Evolutionary conservation across 345 rosid genomes (phyloP).

Genomic region (Dovyalis caffra): DNA sequence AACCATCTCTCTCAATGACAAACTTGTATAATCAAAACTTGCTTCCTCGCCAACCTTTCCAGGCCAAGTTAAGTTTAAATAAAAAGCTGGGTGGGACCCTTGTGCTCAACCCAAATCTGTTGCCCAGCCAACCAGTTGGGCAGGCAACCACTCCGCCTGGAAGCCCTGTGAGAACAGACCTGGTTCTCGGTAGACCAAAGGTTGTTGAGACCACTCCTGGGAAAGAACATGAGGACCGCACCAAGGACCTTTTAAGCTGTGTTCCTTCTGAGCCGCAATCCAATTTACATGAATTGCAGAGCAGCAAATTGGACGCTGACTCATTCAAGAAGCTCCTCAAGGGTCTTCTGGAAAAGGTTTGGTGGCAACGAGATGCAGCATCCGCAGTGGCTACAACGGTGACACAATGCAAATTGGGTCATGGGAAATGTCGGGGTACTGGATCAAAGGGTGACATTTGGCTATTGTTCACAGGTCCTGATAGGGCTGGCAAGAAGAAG

Average conservation of each 20-base stretch:
- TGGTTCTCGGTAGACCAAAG: conserved; percentile 71
- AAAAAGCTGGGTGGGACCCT: conserved; percentile 39
- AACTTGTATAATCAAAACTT: conserved; percentile 49
- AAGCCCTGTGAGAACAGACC: conserved; percentile 86
- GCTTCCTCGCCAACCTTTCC: conserved; percentile 57
- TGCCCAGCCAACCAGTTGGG: conserved; percentile 31
- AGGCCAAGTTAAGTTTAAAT: conserved; percentile 57
- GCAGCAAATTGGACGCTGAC: conserved; percentile 52
- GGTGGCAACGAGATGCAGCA: conserved; percentile 98
- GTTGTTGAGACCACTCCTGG: conserved; percentile 32
- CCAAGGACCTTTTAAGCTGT: conserved; percentile 69
- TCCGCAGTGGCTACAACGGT: conserved; percentile 74
- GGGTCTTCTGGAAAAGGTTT: conserved; percentile 65
- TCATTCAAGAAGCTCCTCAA: conserved; percentile 76
- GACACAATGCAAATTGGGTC: conserved; percentile 66
- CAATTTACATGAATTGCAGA: conserved; percentile 42
- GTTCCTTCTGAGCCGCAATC: conserved; percentile 54
- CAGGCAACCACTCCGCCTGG: conserved; percentile 40
- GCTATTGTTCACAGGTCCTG: conserved; percentile 88
- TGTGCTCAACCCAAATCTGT: conserved; percentile 32
- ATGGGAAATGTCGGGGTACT: conserved; percentile 52
- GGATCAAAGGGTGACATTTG: conserved; percentile 71
- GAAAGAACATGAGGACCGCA: conserved; percentile 29
- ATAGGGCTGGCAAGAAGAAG: conserved; percentile 78
- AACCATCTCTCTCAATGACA: conserved; percentile 44